A percentile compares a stretch with the other conserved stretches of the same genome.
These are phyloP conservation scores for Cubamyces sp. DNA, from an alignment of 768 basidiomycete genomes.

Conservation along the genomic window DNA sequence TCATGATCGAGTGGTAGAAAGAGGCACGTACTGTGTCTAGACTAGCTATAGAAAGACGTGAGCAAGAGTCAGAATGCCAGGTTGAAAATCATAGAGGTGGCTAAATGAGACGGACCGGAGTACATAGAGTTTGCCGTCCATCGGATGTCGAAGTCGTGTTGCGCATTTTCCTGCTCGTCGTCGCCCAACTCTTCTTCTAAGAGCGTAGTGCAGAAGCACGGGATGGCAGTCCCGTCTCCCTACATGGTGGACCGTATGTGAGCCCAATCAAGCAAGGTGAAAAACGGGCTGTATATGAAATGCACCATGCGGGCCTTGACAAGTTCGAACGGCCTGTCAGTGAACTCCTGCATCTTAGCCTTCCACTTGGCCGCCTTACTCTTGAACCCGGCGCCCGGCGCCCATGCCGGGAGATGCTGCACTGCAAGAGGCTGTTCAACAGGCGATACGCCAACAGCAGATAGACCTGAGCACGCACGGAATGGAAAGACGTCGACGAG, in stretches of 20 bases:
- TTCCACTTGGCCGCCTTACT: conserved; percentile 65
- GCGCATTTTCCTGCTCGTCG: conserved; percentile 30
- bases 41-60: conserved; percentile 44
- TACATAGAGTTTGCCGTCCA: conserved; percentile 90
- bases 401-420: conserved; percentile 62
- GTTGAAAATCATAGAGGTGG: too few species aligned
- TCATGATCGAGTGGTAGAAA: conserved; percentile 6
- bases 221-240: conserved; percentile 41
- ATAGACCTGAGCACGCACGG: conserved; percentile 30
- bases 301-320: conserved; percentile 60
- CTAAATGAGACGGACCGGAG: conserved; percentile 45
- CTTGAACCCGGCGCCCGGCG: conserved; percentile 71
- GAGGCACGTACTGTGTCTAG: conserved; percentile 57
- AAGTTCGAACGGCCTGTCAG: conserved; percentile 63
- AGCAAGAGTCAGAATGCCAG: too few species aligned
- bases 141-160: conserved; percentile 68
- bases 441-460: conserved; percentile 33
- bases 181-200: conserved; percentile 48
- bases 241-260: conserved; percentile 28
- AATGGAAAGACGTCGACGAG: conserved; percentile 45
- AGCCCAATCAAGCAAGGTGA: conserved; percentile 35
- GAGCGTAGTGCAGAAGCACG: conserved; percentile 52
- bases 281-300: conserved; percentile 40
- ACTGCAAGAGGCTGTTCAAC: conserved; percentile 35
- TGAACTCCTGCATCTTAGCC: conserved; percentile 64